Evolutionary conservation across 2,329 filamentous ascomycete species (phyloP).

Genomic region (Colletotrichum simmondsii): DNA sequence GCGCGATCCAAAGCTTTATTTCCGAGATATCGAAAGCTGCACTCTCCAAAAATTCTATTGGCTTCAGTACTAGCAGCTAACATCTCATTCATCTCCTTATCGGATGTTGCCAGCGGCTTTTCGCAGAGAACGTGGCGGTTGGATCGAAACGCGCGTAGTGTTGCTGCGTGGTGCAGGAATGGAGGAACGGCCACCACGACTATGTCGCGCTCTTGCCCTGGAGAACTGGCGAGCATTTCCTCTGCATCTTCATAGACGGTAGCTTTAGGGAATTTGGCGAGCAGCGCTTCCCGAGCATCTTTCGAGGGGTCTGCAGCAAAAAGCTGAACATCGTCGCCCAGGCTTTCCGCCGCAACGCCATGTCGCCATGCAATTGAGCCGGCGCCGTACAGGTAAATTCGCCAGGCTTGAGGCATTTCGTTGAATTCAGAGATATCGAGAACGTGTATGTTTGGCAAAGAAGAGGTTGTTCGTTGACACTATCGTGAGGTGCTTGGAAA

Average conservation of each 20-base stretch:
- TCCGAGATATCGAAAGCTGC: not conserved
- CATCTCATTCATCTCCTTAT: conserved; percentile 11
- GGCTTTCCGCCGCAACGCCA: not conserved
- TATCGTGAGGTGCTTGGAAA: not conserved
- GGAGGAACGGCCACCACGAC: not conserved
- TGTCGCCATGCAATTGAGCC: conserved; percentile 4
- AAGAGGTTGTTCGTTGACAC: not conserved
- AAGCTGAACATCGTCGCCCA: not conserved
- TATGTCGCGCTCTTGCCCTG: not conserved
- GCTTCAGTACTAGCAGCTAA: not conserved
- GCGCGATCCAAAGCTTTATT: not conserved
- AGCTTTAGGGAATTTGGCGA: not conserved
- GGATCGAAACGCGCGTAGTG: conserved; percentile 1
- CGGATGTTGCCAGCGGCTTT: conserved; percentile 13
- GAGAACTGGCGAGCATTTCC: not conserved
- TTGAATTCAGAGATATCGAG: not conserved
- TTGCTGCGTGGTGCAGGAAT: not conserved
- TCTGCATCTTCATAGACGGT: not conserved
- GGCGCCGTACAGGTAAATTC: not conserved
- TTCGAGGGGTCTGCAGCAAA: not conserved
- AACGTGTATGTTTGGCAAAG: not conserved
- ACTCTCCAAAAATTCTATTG: not conserved
- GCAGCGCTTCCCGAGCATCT: not conserved
- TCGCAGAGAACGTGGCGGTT: conserved; percentile 21
- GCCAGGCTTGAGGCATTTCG: not conserved